Evolutionary conservation across 306 rosid genomes (phyloP).

Genomic region (Begonia peltatifolia): DNA sequence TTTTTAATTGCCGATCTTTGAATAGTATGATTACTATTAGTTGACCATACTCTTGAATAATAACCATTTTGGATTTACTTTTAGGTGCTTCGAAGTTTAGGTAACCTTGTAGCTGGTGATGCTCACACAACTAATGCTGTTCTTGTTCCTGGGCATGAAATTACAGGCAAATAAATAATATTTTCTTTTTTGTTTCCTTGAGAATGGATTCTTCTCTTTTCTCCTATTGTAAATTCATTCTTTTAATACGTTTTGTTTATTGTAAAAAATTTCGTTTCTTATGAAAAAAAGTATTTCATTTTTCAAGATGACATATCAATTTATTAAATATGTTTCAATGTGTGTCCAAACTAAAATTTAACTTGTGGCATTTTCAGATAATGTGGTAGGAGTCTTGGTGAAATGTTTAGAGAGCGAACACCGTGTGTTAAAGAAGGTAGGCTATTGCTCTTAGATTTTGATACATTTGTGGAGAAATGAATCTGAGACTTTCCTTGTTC

Average conservation of each 20-base stretch:
- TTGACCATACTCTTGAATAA: no score
- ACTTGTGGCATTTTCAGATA: conserved; percentile 35
- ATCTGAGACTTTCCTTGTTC: not conserved
- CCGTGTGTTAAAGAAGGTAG: conserved; percentile 83
- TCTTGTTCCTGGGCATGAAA: conserved; percentile 58
- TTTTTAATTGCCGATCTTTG: not conserved
- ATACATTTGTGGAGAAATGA: no score
- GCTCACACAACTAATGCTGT: conserved; percentile 33
- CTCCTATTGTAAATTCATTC: no score
- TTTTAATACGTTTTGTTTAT: no score
- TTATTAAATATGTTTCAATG: no score
- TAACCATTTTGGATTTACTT: conserved; percentile 4
- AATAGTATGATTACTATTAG: no score
- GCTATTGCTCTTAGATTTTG: conserved; percentile 1
- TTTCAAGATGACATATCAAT: no score
- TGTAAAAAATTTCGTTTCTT: no score
- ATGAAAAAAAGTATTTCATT: no score
- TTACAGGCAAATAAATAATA: conserved; percentile 51
- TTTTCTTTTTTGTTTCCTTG: conserved; percentile 8
- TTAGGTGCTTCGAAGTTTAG: conserved; percentile 82
- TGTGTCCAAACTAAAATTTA: no score
- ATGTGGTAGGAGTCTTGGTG: conserved; percentile 44
- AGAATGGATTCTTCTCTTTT: not conserved
- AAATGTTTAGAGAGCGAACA: conserved; percentile 81
- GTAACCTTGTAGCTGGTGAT: conserved; percentile 88